Conservation (phyloP, 768 basidiomycete species). For the Pholiota conissans region DNA sequence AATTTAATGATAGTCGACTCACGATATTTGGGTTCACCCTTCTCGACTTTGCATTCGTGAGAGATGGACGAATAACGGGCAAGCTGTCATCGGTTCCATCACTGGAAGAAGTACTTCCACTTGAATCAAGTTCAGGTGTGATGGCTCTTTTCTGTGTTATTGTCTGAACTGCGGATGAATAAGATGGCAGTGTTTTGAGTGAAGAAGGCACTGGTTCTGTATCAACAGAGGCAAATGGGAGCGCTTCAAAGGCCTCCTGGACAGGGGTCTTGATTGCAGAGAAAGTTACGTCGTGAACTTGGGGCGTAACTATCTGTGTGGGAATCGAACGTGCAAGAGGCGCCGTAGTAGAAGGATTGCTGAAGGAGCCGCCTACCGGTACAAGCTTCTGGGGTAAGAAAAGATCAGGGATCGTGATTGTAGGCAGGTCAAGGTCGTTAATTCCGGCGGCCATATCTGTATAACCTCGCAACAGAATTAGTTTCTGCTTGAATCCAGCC, state of each 20-base stretch:
- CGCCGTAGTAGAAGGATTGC: constrained; percentile 9
- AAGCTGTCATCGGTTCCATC: constrained; percentile 42
- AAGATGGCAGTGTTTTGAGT: constrained; percentile 28
- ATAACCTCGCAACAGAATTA: constrained; percentile 66
- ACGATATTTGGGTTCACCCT: constrained; percentile 56
- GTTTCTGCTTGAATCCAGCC: constrained; percentile 61
- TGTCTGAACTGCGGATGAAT: constrained; percentile 43
- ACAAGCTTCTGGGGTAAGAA: constrained; percentile 60
- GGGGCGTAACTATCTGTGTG: constrained; percentile 2
- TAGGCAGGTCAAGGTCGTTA: constrained; percentile 53
- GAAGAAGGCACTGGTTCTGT: constrained; percentile 8
- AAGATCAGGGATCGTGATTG: constrained; percentile 52
- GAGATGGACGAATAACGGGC: constrained; percentile 24
- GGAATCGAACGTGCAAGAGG: constrained; percentile 11
- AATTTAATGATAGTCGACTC: constrained; percentile 19
- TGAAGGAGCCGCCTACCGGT: constrained; percentile 8
- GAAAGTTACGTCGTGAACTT: constrained; percentile 4
- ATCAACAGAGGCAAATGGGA: constrained; percentile 25
- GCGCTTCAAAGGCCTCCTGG: constrained; percentile 25
- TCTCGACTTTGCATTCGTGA: constrained; percentile 38
- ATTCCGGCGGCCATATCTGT: constrained; percentile 60
- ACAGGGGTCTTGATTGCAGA: constrained; percentile 8
- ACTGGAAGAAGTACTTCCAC: constrained; percentile 44
- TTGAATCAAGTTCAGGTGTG: constrained; percentile 40
- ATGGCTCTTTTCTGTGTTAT: constrained; percentile 27